Conservation (phyloP, 108 stramenopile genomes). For the Cyclotella distinguenda region DNA sequence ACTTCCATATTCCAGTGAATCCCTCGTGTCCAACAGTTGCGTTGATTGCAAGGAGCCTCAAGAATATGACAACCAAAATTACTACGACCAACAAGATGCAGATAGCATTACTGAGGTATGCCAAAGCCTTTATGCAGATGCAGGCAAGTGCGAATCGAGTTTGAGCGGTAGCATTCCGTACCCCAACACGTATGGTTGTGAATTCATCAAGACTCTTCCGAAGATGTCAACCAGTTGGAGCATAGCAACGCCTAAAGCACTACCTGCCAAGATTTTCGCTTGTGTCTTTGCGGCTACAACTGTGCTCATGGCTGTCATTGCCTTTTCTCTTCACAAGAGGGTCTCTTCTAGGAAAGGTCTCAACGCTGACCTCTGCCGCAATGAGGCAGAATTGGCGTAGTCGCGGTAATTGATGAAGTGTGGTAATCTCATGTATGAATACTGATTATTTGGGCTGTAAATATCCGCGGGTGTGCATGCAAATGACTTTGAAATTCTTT, state of each 20-base stretch:
- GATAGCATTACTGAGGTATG: slow-evolving; percentile 66
- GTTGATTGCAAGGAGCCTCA: slow-evolving; percentile 63
- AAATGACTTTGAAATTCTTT: no score
- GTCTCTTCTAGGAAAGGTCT: slow-evolving; percentile 1
- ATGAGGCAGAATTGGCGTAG: slow-evolving; percentile 19
- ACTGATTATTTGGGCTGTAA: no score
- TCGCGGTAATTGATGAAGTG: not conserved
- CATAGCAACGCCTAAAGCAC: not conserved
- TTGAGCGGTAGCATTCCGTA: slow-evolving; percentile 58
- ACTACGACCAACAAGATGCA: slow-evolving; percentile 35
- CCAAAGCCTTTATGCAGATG: slow-evolving; percentile 55
- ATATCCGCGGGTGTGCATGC: no score
- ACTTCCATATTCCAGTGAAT: slow-evolving; percentile 60
- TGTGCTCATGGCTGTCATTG: slow-evolving; percentile 20
- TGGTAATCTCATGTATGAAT: not conserved
- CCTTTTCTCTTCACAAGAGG: slow-evolving; percentile 14
- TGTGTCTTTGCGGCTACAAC: slow-evolving; percentile 38
- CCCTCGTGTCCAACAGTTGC: slow-evolving; percentile 62
- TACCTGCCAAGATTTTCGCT: slow-evolving; percentile 31
- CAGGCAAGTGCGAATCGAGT: slow-evolving; percentile 80
- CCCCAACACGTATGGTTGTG: slow-evolving; percentile 53
- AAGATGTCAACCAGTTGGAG: slow-evolving; percentile 14
- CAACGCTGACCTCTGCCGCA: slow-evolving; percentile 5
- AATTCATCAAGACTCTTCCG: slow-evolving; percentile 39
- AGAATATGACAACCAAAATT: slow-evolving; percentile 43